Evolutionary conservation across 495 filamentous ascomycete genomes (phyloP).

Genomic region (Cryomyces antarcticus): DNA sequence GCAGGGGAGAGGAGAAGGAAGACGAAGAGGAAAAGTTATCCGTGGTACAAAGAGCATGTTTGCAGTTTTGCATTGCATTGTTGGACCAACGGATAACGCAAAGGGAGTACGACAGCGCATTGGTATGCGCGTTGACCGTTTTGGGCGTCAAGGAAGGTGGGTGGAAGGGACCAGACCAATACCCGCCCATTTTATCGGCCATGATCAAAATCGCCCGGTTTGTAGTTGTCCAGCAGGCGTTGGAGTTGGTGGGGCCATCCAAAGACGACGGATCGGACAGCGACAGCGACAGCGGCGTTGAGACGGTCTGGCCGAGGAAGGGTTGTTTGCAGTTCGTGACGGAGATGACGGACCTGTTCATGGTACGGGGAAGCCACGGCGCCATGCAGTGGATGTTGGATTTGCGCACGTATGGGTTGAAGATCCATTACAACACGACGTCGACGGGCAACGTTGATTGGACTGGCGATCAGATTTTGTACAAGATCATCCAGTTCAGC

Average conservation of each 20-base stretch:
- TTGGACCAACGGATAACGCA: constrained; percentile 2
- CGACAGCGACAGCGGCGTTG: neutral
- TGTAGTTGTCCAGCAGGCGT: constrained; percentile 5
- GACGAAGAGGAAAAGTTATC: neutral
- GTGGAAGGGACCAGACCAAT: neutral
- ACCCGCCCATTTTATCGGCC: constrained; percentile 4
- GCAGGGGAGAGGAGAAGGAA: neutral
- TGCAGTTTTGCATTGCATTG: constrained; percentile 3
- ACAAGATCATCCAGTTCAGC: neutral
- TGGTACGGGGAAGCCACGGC: constrained; percentile 2
- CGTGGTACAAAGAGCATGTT: neutral
- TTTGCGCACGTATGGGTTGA: constrained; percentile 13
- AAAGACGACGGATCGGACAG: neutral
- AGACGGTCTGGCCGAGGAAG: neutral
- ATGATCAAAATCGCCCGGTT: constrained; percentile 7
- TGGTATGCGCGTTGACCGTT: constrained; percentile 4
- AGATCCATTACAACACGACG: constrained; percentile 16
- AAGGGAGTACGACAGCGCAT: constrained; percentile 5
- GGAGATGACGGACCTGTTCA: constrained; percentile 1
- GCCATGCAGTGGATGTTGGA: constrained; percentile 3
- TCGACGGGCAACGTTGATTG: constrained; percentile 2
- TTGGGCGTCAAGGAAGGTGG: constrained; percentile 3
- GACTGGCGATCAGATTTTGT: neutral
- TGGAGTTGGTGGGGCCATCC: constrained; percentile 1
- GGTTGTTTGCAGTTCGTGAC: constrained; percentile 1